These are phyloP conservation scores for Scolecobasidium constrictum DNA, from an alignment of 2,329 filamentous ascomycete species.

Conservation along the genomic window DNA sequence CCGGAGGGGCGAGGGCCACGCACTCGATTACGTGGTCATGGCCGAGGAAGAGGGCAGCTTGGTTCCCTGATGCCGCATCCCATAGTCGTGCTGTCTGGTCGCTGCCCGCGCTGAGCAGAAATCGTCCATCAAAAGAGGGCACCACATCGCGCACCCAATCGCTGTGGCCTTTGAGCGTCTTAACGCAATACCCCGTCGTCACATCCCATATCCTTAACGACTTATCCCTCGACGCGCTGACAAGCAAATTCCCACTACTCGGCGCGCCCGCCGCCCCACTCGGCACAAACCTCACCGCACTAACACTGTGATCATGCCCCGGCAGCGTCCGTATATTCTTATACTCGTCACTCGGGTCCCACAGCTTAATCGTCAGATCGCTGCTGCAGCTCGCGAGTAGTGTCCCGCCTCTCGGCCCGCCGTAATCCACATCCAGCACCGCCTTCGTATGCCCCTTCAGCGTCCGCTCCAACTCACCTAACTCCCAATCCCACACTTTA, in stretches of 20 bases:
- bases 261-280: slow-evolving; percentile 69
- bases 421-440: slow-evolving; percentile 82
- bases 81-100: slow-evolving; percentile 75
- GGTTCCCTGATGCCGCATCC: slow-evolving; percentile 68
- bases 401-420: slow-evolving; percentile 69
- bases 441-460: slow-evolving; percentile 87
- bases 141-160: slow-evolving; percentile 88
- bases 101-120: slow-evolving; percentile 70
- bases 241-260: slow-evolving; percentile 72
- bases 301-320: slow-evolving; percentile 88
- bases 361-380: slow-evolving; percentile 88
- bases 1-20: slow-evolving; percentile 71
- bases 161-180: slow-evolving; percentile 74
- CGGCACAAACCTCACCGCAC: slow-evolving; percentile 77
- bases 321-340: slow-evolving; percentile 88
- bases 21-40: slow-evolving; percentile 84
- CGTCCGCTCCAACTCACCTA: slow-evolving; percentile 81
- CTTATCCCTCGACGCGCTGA: slow-evolving; percentile 76
- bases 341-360: slow-evolving; percentile 87
- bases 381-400: slow-evolving; percentile 76
- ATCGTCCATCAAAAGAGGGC: slow-evolving; percentile 73
- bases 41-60: slow-evolving; percentile 68
- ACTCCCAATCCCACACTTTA: slow-evolving; percentile 96
- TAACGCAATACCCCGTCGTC: slow-evolving; percentile 83
- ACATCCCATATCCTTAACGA: slow-evolving; percentile 86